A percentile compares a stretch with the other conserved stretches of the same genome.
These are phyloP conservation scores for Castanospermum australe DNA, from an alignment of 306 rosid genomes.

Conservation along the genomic window DNA sequence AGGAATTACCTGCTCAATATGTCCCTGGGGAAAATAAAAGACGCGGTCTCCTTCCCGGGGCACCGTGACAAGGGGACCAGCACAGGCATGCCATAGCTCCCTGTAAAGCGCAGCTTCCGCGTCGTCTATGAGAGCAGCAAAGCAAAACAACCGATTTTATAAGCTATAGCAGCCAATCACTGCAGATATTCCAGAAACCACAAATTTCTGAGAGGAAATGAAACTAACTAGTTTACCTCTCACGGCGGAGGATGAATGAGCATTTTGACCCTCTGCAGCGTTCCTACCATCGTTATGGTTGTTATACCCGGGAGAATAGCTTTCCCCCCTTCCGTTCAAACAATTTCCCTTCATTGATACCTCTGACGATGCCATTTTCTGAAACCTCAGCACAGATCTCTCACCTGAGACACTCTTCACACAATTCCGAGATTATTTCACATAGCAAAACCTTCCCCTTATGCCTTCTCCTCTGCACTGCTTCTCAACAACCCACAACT, in stretches of 20 bases:
- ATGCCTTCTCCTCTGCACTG: background rate
- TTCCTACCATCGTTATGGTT: conserved; percentile 39
- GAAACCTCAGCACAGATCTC: conserved; percentile 64
- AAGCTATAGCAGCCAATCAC: background rate
- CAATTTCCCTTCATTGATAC: conserved; percentile 53
- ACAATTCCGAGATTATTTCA: conserved; percentile 2
- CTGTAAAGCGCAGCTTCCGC: conserved; percentile 77
- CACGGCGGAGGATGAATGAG: conserved; percentile 29
- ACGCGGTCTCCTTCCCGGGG: conserved; percentile 72
- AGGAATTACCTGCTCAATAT: conserved; percentile 77
- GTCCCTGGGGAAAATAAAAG: conserved; percentile 90
- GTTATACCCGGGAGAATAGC: conserved; percentile 35
- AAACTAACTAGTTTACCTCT: conserved; percentile 30
- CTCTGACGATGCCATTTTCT: conserved; percentile 71
- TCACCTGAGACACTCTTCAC: conserved; percentile 39
- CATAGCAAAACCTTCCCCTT: background rate
- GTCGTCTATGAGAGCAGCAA: conserved; percentile 44
- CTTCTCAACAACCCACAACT: background rate
- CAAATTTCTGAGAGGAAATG: background rate
- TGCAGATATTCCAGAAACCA: background rate
- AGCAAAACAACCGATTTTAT: background rate
- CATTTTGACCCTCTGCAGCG: conserved; percentile 36
- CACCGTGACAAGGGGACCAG: conserved; percentile 89
- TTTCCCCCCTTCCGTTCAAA: conserved; percentile 40
- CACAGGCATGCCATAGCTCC: conserved; percentile 97